Base-by-base conservation (phyloP, 495 filamentous ascomycete genomes). In the Glarea lozoyensis region DNA sequence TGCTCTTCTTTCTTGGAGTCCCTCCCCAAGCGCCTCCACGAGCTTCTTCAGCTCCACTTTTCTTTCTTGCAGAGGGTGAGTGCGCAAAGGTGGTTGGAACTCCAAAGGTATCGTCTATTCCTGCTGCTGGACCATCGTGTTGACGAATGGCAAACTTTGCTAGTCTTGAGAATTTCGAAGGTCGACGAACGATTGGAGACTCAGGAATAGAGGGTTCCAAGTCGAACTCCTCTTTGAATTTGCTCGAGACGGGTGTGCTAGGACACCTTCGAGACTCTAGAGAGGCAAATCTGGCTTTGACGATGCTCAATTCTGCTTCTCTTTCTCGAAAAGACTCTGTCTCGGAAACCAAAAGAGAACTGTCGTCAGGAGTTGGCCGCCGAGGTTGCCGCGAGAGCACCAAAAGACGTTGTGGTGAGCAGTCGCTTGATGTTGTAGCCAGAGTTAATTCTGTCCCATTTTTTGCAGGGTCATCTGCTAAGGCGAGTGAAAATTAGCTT, bases 171-270 rank as follows among this genome's bases (percentile, higher is more conserved):
- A 55, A 42, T 11, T 25, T 38, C 16, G 52, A 55, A 11, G 25
- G 11, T 20, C 43, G 50, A 9, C 43, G 34, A 21, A 17, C 20
- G 15, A n/a, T 37, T 21, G 22, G n/a, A 18, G 19, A n/a, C 11
- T 34, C 20, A 12, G 24, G 11, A 2, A 10, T 3, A 5, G 6
- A 19, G 19, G 16, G 7, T 20, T 41, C 37, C 4, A 40, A 25
- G 19, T 51, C 48, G 33, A 53, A 56, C 24, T 52, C 49, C 39
- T 56, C 53, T 19, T 44, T 37, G 24, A 53, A 53, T 18, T 50
- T 56, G 22, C 49, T 56, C 1, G 48, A 52, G 4, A 43, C 37
- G 10, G 53, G 53, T n/a, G 53, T 52, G 30, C 43, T 48, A 10
- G 44, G 40, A 19, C 17, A 38, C 12, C 41, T 31, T 15, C 40